Evolutionary conservation across 345 rosid species (phyloP).

Genomic region (Odontarrhena argentea): DNA sequence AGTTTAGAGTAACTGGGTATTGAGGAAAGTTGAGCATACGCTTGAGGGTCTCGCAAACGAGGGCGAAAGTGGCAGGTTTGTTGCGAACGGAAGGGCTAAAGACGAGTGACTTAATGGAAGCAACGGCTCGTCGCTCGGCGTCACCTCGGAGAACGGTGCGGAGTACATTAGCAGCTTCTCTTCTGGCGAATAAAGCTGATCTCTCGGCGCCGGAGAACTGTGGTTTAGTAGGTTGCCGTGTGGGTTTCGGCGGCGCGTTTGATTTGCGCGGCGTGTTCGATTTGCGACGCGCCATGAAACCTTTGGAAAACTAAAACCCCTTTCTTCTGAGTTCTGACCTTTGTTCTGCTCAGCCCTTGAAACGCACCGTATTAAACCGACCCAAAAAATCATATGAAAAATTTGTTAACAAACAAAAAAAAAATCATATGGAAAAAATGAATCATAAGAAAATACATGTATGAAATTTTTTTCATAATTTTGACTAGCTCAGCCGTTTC

Average conservation of each 20-base stretch:
- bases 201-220: conserved; percentile 51
- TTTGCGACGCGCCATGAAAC: conserved; percentile 32
- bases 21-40: conserved; percentile 42
- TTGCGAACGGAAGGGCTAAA: conserved; percentile 74
- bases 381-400: background rate
- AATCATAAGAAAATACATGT: too few species aligned
- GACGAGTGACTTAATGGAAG: conserved; percentile 81
- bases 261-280: conserved; percentile 5
- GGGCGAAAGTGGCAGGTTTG: conserved; percentile 87
- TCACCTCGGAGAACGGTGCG: conserved; percentile 76
- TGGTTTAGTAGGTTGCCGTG: conserved; percentile 16
- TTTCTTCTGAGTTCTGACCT: background rate
- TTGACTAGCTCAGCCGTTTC: too few species aligned
- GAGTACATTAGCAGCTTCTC: conserved; percentile 84
- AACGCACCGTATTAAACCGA: conserved; percentile 20
- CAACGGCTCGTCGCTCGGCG: conserved; percentile 71
- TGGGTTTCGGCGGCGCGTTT: conserved; percentile 25
- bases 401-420: too few species aligned
- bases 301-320: background rate
- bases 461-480: too few species aligned
- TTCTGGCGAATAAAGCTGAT: conserved; percentile 74
- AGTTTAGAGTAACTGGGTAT: background rate
- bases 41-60: conserved; percentile 94
- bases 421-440: background rate
- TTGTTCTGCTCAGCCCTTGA: background rate